Percentiles rank a stretch among this genome's conserved stretches.
Conservation (phyloP, 257 asterid species). For the Paraleonurus japonicus region DNA sequence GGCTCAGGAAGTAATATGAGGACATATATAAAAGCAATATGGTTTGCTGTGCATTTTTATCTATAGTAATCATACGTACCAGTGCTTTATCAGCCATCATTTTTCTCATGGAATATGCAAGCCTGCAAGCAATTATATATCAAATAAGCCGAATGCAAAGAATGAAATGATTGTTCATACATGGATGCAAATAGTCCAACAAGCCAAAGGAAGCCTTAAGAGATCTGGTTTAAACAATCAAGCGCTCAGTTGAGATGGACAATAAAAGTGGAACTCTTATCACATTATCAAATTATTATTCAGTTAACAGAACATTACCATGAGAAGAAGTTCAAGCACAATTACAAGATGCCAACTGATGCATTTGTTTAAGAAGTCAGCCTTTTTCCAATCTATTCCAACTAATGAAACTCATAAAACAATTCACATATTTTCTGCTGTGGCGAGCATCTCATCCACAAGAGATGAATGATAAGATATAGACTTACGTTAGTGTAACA, state of each 20-base stretch:
- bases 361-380: not conserved
- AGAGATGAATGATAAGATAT: not conserved
- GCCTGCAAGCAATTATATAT: constrained; percentile 52
- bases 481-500: constrained; percentile 88
- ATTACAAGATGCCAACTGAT: constrained; percentile 9
- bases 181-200: not conserved
- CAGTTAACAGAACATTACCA: not conserved
- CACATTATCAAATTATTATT: constrained; percentile 17
- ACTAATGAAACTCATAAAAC: not conserved
- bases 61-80: constrained; percentile 47
- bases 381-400: not conserved
- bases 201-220: constrained; percentile 16
- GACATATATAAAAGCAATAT: not conserved
- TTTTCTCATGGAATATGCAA: constrained; percentile 97
- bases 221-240: not conserved
- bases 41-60: constrained; percentile 5
- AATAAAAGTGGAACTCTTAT: not conserved
- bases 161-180: constrained; percentile 1
- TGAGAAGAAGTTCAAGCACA: not conserved
- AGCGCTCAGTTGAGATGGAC: not conserved
- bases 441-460: constrained; percentile 5
- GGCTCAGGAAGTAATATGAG: not conserved
- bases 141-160: constrained; percentile 4
- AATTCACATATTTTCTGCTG: constrained; percentile 4
- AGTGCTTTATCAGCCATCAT: constrained; percentile 99